Base-by-base conservation (phyloP, 768 basidiomycete species). In the Hemileccinum impolitum region DNA sequence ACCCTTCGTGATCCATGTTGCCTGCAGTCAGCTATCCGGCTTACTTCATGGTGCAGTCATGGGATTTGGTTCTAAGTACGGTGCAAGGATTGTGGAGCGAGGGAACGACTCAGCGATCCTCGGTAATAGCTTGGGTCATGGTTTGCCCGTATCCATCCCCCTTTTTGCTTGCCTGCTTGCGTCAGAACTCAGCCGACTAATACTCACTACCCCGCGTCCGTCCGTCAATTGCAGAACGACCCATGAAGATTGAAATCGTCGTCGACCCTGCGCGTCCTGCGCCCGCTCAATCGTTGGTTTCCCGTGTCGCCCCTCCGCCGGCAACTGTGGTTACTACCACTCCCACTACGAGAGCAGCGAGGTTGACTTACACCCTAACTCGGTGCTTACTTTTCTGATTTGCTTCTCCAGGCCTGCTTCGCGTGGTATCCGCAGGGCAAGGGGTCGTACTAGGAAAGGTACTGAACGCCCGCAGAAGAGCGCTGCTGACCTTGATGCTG, bases 191-290 rank as follows among this genome's bases (percentile, higher is more conserved):
- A 62, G 52, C 64, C 68, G 55, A 63, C 66, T 69, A 56, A 66
- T 47, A 52, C 59, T 62, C 55, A 66, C 65, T 71, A 56, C 70
- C 60, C 35, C 51, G 62, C 73, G 51, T 49, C 42, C 67, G 56
- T 62, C 56, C 61, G 54, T 58, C 66, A 58, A 63, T 67, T 70
- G 70, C 64, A 98, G 95, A 90, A 79, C 90, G 90, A 58, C 90
- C 92, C 19, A 96, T 98, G 94, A 95, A 94, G 78, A 94, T 98
- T 54, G 95, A 99, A 78, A 91, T 98, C 57, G 83, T 98, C 39
- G 79, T 95, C 66, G 91, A 95, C 73, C 91, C 91, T 12, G 78
- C 84, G 39, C 78, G 80, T 37, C 73, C 85, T n/a, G 76, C 81
- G 6, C 70, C 80, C 11, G 68, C 75, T 10, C 74, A 75, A 17